These are phyloP conservation scores for Porphyra umbilicalis DNA, from an alignment of 31 red algal genomes.

Conservation along the genomic window DNA sequence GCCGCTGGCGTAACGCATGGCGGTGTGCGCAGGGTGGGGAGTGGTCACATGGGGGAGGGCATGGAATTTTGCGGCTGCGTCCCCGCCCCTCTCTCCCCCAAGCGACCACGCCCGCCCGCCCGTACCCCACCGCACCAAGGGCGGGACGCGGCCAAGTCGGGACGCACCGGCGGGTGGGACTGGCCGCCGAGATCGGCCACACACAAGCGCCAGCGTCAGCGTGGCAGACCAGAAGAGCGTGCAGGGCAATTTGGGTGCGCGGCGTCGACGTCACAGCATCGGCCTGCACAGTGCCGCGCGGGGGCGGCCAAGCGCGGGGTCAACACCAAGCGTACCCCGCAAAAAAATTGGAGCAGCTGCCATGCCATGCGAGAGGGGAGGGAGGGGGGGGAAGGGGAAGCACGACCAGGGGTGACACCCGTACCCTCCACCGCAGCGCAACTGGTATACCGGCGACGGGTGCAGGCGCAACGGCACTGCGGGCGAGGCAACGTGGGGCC, in stretches of 20 bases:
- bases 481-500: too few relatives aligned
- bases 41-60: not conserved
- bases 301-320: too few relatives aligned
- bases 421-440: too few relatives aligned
- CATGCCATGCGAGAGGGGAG: too few relatives aligned
- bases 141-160: not conserved
- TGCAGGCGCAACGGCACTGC: too few relatives aligned
- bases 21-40: not conserved
- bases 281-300: too few relatives aligned
- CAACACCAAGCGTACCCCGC: too few relatives aligned
- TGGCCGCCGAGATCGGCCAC: not conserved
- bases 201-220: not conserved
- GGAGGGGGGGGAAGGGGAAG: too few relatives aligned
- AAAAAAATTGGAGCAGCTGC: too few relatives aligned
- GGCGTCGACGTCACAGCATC: not conserved
- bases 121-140: not conserved
- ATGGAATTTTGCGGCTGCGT: not conserved
- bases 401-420: too few relatives aligned
- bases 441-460: too few relatives aligned
- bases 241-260: not conserved
- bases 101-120: not conserved
- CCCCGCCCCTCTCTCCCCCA: not conserved
- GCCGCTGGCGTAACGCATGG: not conserved
- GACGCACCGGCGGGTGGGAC: too few relatives aligned
- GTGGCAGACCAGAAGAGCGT: not conserved